Percentiles rank a stretch among this genome's conserved stretches.
phyloP scores from a whole-genome alignment of 805 yeast genomes.

The Clavispora carvajalis region DNA sequence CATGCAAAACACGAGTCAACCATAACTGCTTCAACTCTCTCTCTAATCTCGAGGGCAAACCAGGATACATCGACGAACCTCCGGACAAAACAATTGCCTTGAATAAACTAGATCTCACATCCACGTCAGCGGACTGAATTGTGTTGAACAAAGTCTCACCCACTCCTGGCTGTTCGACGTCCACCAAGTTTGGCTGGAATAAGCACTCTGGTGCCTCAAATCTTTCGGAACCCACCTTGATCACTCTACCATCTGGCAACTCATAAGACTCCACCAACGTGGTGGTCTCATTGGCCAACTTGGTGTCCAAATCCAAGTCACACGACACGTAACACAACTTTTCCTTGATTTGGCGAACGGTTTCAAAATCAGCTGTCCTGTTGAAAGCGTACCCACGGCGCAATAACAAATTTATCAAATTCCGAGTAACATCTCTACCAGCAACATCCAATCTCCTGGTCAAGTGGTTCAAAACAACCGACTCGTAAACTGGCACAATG shows the following conservation, averaged over 20 bases:
- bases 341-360: conserved; percentile 96
- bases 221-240: conserved; percentile 91
- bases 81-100: conserved; percentile 94
- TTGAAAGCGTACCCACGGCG: conserved; percentile 98
- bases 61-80: conserved; percentile 98
- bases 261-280: conserved; percentile 87
- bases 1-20: conserved; percentile 82
- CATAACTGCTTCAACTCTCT: conserved; percentile 95
- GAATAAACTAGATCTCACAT: conserved; percentile 80
- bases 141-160: conserved; percentile 91
- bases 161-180: conserved; percentile 93
- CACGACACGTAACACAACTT: conserved; percentile 93
- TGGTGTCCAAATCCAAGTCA: conserved; percentile 85
- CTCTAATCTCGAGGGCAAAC: conserved; percentile 91
- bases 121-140: conserved; percentile 92
- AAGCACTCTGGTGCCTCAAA: conserved; percentile 96
- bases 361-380: conserved; percentile 97
- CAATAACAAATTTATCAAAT: conserved; percentile 80
- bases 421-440: conserved; percentile 97
- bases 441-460: conserved; percentile 94
- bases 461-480: conserved; percentile 91
- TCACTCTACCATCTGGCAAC: conserved; percentile 93
- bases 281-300: conserved; percentile 90
- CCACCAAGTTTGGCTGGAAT: conserved; percentile 93
- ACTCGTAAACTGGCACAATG: conserved; percentile 95